A percentile compares a stretch with the other conserved stretches of the same genome.
These are phyloP conservation scores for Microcos paniculata DNA, from an alignment of 345 rosid species.

Conservation along the genomic window DNA sequence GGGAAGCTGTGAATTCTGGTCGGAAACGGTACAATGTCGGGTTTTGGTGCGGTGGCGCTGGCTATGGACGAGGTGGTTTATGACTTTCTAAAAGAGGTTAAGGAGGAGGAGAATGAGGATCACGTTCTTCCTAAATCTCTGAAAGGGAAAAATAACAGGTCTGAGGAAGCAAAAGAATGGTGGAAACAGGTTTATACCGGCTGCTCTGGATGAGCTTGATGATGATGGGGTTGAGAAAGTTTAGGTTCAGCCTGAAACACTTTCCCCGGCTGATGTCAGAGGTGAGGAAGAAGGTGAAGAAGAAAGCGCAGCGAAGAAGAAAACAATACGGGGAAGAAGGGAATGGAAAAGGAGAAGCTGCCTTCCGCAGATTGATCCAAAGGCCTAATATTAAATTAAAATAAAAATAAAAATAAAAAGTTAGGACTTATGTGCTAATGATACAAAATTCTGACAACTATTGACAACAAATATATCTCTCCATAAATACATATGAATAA, in stretches of 20 bases:
- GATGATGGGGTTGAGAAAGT: slow-evolving; percentile 36
- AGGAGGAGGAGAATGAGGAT: slow-evolving; percentile 21
- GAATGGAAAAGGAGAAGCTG: slow-evolving; percentile 69
- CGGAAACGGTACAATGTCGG: no score
- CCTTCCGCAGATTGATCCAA: no score
- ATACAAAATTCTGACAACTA: no score
- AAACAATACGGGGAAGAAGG: slow-evolving; percentile 88
- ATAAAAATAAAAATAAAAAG: no score
- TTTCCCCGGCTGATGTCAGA: slow-evolving; percentile 30
- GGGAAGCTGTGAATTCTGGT: no score
- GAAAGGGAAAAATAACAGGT: slow-evolving; percentile 51
- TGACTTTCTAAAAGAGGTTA: no score
- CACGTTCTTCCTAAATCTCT: slow-evolving; percentile 36
- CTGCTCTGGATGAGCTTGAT: slow-evolving; percentile 37
- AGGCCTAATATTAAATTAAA: no score
- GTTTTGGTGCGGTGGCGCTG: no score
- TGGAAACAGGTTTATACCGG: slow-evolving; percentile 21
- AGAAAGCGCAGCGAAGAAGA: slow-evolving; percentile 83
- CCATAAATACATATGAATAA: no score
- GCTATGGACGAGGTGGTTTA: no score
- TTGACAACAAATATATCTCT: no score
- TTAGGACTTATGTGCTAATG: no score
- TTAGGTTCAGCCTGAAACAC: slow-evolving; percentile 48
- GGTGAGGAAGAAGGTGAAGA: slow-evolving; percentile 78
- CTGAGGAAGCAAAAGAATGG: slow-evolving; percentile 41